Evolutionary conservation across 305 asterid genomes (phyloP).

Genomic region (Vinca major): DNA sequence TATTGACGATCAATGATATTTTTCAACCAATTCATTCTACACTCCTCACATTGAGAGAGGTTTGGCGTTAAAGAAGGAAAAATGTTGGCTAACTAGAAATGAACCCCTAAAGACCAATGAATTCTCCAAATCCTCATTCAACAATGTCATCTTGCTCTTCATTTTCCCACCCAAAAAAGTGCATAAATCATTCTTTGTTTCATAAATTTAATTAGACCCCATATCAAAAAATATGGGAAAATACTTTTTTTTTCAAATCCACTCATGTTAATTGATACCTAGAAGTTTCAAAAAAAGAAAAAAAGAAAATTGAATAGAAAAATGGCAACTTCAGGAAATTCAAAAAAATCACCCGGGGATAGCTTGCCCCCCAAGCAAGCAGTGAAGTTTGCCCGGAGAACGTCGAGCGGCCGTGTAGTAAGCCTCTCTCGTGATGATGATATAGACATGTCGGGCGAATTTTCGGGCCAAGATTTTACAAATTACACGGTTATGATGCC

Average conservation of each 20-base stretch:
- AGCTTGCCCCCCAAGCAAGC: conserved; percentile 32
- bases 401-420: conserved; percentile 61
- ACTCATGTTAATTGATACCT: background rate
- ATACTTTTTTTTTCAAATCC: background rate
- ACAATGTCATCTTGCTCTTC: background rate
- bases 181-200: background rate
- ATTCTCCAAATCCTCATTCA: background rate
- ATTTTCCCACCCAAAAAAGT: background rate
- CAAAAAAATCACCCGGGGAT: conserved; percentile 24
- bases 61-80: conserved; percentile 18
- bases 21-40: background rate
- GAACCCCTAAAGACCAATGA: background rate
- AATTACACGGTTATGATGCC: conserved; percentile 94
- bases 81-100: conserved; percentile 6
- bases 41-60: conserved; percentile 12
- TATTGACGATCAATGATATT: background rate
- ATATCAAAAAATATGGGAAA: background rate
- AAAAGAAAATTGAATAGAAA: background rate
- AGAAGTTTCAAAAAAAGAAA: background rate
- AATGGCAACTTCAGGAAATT: conserved; percentile 34
- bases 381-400: conserved; percentile 63
- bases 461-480: conserved; percentile 35
- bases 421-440: conserved; percentile 69
- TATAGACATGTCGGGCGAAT: conserved; percentile 41
- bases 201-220: conserved; percentile 1